Base-by-base conservation (phyloP, 31 red algal genomes). In the Endocladia muricata region DNA sequence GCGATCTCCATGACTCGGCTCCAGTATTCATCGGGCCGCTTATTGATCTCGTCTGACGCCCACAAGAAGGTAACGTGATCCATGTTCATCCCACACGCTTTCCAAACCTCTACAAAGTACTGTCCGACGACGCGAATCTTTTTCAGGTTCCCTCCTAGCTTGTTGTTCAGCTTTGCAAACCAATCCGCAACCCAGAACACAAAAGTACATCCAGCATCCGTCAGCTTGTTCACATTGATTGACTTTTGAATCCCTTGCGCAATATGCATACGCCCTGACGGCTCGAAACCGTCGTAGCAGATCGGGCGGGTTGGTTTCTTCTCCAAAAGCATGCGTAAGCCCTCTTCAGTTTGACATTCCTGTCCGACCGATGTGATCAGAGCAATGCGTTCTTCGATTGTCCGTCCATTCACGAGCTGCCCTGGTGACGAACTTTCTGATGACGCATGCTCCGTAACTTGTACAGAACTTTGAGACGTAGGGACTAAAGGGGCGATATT, bases 101-200 rank as follows among this genome's bases (percentile, higher is more conserved):
- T 91, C 96, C 96, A 98, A 2, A 98, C 96, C 73, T 98, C 90
- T 71, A 98, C 92, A 69, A 98, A 98, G 76, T 93, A 93, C 36
- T 91, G 61, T 2, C 96, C 96, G 25, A 98, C 91, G 6, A 88
- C 78, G 22, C 88, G 87, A 51, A 98, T 98, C 77, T 98, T 98
- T 60, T 98, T 94, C 42, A 98, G 59, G 70, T 98, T 91, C 25
- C 96, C 96, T 13, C 89, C 96, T 40, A 98, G 70, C 74, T 98
- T 98, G 63, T 94, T 85, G 65, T 98, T 98, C 26, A 98, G 89
- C 82, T 95, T 88, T 6, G 96, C 96, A 77, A 98, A 98, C 88
- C 91, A 98, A 65, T 98, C 96, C 13, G 96, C 96, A 37, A 98
- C 82, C 91, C 91, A 98, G 47, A 98, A 94, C 40, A 93, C 84